Evolutionary conservation across 2,329 filamentous ascomycete species (phyloP).

Genomic region (Dothistroma pini): DNA sequence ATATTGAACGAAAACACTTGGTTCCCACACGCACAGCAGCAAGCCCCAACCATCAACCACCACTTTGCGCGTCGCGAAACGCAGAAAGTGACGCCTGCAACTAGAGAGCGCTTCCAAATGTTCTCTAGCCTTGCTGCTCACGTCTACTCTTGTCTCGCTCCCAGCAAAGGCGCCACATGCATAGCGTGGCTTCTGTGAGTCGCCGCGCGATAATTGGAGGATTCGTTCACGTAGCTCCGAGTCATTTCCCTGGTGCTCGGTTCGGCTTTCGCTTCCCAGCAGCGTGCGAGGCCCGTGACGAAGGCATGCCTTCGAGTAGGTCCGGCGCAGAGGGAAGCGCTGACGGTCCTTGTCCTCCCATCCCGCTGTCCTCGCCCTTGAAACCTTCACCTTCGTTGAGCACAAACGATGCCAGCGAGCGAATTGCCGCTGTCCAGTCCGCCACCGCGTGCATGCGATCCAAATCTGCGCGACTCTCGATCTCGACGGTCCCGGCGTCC

Average conservation of each 20-base stretch:
- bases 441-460: constrained; percentile 71
- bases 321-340: constrained; percentile 13
- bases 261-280: constrained; percentile 32
- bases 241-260: constrained; percentile 30
- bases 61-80: not conserved
- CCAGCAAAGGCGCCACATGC: not conserved
- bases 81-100: not conserved
- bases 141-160: constrained; percentile 2
- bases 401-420: constrained; percentile 64
- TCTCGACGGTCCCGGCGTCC: constrained; percentile 75
- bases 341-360: constrained; percentile 11
- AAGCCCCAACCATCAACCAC: not conserved
- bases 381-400: constrained; percentile 77
- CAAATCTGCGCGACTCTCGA: constrained; percentile 68
- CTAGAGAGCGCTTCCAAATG: constrained; percentile 13
- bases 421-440: constrained; percentile 68
- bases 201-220: not conserved
- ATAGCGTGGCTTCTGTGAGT: constrained; percentile 2
- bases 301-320: constrained; percentile 13
- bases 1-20: not conserved
- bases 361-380: constrained; percentile 43
- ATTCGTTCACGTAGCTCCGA: constrained; percentile 18
- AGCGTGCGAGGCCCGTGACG: constrained; percentile 16
- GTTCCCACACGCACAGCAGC: not conserved
- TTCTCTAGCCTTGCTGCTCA: constrained; percentile 8